These are phyloP conservation scores for Mycena metata DNA, from an alignment of 768 basidiomycete genomes.

Conservation along the genomic window DNA sequence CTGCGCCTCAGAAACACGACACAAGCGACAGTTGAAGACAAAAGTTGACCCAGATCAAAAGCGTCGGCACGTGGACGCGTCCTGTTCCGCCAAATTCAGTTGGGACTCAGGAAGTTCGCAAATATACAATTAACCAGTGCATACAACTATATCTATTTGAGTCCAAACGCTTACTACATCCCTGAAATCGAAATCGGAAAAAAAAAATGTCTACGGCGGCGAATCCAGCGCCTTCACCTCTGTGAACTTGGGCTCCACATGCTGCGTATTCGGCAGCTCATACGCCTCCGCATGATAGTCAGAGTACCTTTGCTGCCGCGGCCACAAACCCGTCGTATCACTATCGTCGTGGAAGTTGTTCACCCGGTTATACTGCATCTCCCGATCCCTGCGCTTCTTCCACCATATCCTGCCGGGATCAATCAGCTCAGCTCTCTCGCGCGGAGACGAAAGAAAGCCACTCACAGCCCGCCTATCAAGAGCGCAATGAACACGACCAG, in stretches of 20 bases:
- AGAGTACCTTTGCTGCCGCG: conserved; percentile 23
- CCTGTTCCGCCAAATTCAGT: too few species aligned
- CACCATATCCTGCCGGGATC: conserved; percentile 41
- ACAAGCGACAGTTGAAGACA: too few species aligned
- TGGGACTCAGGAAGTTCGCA: not conserved
- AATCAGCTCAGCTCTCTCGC: conserved; percentile 29
- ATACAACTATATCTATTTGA: conserved; percentile 4
- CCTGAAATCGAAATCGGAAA: conserved; percentile 4
- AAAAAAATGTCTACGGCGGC: conserved; percentile 7
- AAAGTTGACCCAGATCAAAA: too few species aligned
- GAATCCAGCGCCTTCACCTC: not conserved
- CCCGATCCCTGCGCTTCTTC: conserved; percentile 41
- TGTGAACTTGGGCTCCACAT: not conserved
- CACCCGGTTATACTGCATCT: conserved; percentile 39
- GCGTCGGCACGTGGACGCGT: too few species aligned
- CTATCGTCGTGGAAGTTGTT: conserved; percentile 36
- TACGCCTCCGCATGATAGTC: conserved; percentile 38
- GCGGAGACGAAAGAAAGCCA: conserved; percentile 24
- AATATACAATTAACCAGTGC: conserved; percentile 10
- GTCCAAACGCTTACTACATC: not conserved
- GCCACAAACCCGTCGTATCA: conserved; percentile 23
- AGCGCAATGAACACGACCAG: conserved; percentile 55
- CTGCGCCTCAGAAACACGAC: too few species aligned
- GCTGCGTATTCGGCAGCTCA: conserved; percentile 18
- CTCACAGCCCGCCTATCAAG: conserved; percentile 56